These are phyloP conservation scores for Lactarius hengduanensis DNA, from an alignment of 768 basidiomycete genomes.

Conservation along the genomic window DNA sequence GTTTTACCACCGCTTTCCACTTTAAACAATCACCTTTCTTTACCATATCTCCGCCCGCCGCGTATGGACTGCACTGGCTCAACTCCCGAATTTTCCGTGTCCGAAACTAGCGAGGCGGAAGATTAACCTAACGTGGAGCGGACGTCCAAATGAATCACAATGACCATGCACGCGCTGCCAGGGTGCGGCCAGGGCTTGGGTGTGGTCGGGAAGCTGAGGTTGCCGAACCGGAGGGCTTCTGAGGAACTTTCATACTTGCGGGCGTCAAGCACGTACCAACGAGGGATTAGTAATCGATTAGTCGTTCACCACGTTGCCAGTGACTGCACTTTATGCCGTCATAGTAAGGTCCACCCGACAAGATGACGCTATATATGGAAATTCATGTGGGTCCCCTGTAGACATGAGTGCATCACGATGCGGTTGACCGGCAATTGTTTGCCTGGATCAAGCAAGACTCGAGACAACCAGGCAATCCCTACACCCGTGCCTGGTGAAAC, in stretches of 20 bases:
- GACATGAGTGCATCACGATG: neutral
- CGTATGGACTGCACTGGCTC: conserved; percentile 3
- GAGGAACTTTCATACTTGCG: conserved; percentile 20
- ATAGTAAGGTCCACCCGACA: neutral
- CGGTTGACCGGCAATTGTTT: neutral
- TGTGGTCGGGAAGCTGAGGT: neutral
- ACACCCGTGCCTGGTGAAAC: neutral
- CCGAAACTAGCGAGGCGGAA: conserved; percentile 2
- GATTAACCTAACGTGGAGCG: neutral
- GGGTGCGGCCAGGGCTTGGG: neutral
- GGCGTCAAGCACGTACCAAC: conserved; percentile 9
- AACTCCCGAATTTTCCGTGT: neutral
- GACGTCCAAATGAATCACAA: neutral
- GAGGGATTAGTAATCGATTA: neutral
- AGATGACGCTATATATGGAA: conserved; percentile 3
- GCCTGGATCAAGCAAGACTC: neutral
- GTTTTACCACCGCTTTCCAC: neutral
- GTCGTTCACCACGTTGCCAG: conserved; percentile 3
- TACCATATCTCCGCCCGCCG: neutral
- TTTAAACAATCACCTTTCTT: neutral
- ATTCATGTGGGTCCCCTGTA: neutral
- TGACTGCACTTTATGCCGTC: neutral
- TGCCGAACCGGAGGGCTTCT: conserved; percentile 24
- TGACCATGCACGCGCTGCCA: neutral
- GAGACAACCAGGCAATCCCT: neutral